Conservation (phyloP, 2,329 filamentous ascomycete species). For the Fusarium chuoi region DNA sequence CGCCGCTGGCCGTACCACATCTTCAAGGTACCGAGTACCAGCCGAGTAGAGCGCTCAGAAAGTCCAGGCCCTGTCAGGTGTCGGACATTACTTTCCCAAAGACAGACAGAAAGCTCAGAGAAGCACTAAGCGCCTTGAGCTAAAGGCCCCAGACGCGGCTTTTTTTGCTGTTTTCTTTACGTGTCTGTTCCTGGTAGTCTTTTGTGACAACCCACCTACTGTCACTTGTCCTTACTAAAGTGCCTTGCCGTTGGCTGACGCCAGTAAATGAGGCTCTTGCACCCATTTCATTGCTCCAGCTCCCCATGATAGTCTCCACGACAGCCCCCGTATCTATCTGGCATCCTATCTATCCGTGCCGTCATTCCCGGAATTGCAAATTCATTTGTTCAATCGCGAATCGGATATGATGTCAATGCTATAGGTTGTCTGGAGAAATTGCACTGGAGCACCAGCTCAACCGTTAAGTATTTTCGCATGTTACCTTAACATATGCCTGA, state of each 20-base stretch:
- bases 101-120: background rate
- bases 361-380: slow-evolving; percentile 40
- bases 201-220: slow-evolving; percentile 41
- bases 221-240: slow-evolving; percentile 38
- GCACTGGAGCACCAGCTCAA: slow-evolving; percentile 5
- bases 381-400: slow-evolving; percentile 19
- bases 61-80: slow-evolving; percentile 37
- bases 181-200: slow-evolving; percentile 27
- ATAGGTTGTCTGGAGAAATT: slow-evolving; percentile 28
- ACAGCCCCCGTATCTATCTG: slow-evolving; percentile 10
- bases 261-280: slow-evolving; percentile 41
- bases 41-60: slow-evolving; percentile 25
- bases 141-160: slow-evolving; percentile 36
- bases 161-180: slow-evolving; percentile 43
- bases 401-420: slow-evolving; percentile 42
- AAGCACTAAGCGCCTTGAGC: slow-evolving; percentile 26
- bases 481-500: slow-evolving; percentile 34
- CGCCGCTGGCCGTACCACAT: slow-evolving; percentile 42
- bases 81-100: slow-evolving; percentile 42
- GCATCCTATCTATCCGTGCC: slow-evolving; percentile 42
- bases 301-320: slow-evolving; percentile 23
- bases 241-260: slow-evolving; percentile 25
- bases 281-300: background rate
- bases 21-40: slow-evolving; percentile 19
- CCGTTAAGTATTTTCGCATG: slow-evolving; percentile 30